These are phyloP conservation scores for Candida broadrunensis DNA, from an alignment of 805 yeast genomes.

Conservation along the genomic window DNA sequence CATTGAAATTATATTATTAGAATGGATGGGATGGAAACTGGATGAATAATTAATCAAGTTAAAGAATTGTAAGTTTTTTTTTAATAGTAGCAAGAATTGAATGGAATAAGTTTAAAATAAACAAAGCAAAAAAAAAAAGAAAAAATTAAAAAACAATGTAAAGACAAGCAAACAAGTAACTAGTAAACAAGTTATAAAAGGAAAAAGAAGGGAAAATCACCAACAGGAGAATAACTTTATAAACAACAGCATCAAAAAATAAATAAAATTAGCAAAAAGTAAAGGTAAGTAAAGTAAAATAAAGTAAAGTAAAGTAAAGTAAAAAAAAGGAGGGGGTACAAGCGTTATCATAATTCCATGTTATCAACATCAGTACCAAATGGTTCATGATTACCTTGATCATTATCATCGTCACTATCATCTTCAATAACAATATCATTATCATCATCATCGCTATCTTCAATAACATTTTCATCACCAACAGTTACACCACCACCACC, in stretches of 20 bases:
- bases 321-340: not conserved
- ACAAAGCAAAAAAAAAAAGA: not conserved
- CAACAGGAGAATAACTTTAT: no score
- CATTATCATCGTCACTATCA: conserved; percentile 38
- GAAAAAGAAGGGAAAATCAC: no score
- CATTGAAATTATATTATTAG: no score
- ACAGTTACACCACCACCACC: conserved; percentile 9
- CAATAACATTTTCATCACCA: conserved; percentile 5
- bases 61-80: not conserved
- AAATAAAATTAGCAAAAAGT: not conserved
- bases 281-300: no score
- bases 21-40: no score
- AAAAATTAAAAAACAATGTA: not conserved
- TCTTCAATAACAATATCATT: conserved; percentile 39
- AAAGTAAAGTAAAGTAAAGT: not conserved
- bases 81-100: not conserved
- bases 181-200: no score
- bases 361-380: conserved; percentile 36
- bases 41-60: no score
- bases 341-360: conserved; percentile 32
- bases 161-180: no score
- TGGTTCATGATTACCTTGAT: conserved; percentile 36
- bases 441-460: conserved; percentile 12
- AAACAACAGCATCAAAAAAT: not conserved
- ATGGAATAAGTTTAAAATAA: not conserved